Evolutionary conservation across 2,329 filamentous ascomycete genomes (phyloP).

Genomic region (Ceratocystis papillata): DNA sequence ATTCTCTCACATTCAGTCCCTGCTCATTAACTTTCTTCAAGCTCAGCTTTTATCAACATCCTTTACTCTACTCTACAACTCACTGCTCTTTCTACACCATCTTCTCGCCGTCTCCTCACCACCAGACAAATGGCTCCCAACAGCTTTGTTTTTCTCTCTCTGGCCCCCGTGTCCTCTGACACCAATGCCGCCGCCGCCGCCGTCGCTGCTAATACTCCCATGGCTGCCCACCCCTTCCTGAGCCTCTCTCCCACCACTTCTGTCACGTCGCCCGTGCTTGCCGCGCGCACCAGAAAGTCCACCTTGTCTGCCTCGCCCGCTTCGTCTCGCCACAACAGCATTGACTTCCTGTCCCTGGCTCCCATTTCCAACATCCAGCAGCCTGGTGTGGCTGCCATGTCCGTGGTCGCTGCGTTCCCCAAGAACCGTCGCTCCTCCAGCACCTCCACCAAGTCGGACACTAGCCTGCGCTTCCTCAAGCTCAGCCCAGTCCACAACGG

Average conservation of each 20-base stretch:
- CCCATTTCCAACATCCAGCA: conserved; percentile 13
- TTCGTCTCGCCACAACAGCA: conserved; percentile 27
- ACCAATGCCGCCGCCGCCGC: background rate
- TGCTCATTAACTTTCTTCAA: background rate
- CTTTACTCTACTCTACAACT: background rate
- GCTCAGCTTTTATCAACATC: background rate
- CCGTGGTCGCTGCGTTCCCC: conserved; percentile 28
- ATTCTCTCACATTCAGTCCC: background rate
- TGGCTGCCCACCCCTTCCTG: conserved; percentile 36
- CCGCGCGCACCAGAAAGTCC: conserved; percentile 26
- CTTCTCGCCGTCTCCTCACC: background rate
- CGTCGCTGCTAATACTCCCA: background rate
- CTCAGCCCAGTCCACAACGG: conserved; percentile 55
- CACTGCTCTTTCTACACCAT: background rate
- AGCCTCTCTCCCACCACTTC: conserved; percentile 50
- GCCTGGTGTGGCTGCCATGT: background rate
- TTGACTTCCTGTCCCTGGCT: conserved; percentile 25
- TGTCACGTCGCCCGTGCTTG: conserved; percentile 42
- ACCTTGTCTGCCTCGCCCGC: conserved; percentile 8
- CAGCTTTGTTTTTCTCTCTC: conserved; percentile 22
- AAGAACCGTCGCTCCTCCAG: conserved; percentile 40
- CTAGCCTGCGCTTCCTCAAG: conserved; percentile 44
- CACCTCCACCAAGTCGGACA: conserved; percentile 40
- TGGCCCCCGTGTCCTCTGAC: conserved; percentile 21
- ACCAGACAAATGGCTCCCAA: conserved; percentile 18